phyloP scores from a whole-genome alignment of 352 stramenopile species.

The Aphanomyces invadans region DNA sequence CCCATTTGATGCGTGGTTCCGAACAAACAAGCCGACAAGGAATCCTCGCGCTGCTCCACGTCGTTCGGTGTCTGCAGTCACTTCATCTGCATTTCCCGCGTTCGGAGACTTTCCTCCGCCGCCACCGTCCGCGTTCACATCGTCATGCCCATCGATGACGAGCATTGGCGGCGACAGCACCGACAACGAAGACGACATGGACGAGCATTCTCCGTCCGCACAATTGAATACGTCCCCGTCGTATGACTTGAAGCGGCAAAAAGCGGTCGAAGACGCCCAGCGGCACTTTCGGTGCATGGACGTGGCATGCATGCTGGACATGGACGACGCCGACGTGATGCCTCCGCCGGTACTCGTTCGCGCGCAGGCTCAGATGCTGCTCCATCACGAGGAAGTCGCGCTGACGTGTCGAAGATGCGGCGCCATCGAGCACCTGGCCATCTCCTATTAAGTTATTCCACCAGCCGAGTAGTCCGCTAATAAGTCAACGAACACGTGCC shows the following conservation, averaged over 20 bases:
- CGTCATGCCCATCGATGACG: background rate
- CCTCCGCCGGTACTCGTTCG: conserved; percentile 1
- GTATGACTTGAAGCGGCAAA: background rate
- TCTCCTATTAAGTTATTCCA: conserved; percentile 17
- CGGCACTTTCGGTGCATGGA: conserved; percentile 11
- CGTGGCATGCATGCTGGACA: background rate
- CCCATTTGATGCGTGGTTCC: conserved; percentile 4
- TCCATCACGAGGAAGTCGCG: background rate
- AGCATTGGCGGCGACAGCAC: background rate
- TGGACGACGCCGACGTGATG: background rate
- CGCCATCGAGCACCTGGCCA: background rate
- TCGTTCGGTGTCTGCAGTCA: background rate
- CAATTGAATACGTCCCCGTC: background rate
- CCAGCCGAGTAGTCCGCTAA: background rate
- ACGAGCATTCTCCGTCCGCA: background rate
- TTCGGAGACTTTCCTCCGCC: background rate
- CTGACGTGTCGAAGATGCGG: conserved; percentile 8
- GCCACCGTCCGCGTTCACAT: background rate
- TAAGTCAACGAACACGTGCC: background rate
- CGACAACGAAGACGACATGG: background rate
- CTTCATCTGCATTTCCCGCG: background rate
- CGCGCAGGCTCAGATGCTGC: background rate
- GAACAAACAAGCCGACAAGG: background rate
- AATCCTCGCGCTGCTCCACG: background rate
- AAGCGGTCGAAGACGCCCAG: background rate